phyloP scores from a whole-genome alignment of 805 yeast species.

The Ogataea saltuana region DNA sequence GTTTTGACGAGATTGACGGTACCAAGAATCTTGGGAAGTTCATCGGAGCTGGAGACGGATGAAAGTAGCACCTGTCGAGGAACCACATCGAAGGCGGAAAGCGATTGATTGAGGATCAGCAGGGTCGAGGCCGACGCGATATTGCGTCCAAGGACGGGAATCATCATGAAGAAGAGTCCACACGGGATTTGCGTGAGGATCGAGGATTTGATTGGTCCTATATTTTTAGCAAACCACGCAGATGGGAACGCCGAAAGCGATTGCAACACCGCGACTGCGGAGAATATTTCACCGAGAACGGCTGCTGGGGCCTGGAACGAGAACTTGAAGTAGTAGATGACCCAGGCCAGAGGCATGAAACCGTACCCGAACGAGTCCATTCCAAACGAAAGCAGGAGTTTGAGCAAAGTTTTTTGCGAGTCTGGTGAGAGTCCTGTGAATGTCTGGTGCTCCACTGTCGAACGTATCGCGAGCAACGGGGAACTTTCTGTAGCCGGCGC shows the following conservation, averaged over 20 bases:
- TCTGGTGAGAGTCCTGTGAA: constrained; percentile 42
- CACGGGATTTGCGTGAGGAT: constrained; percentile 77
- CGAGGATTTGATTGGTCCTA: constrained; percentile 82
- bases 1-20: constrained; percentile 85
- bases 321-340: constrained; percentile 73
- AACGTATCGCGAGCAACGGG: constrained; percentile 20
- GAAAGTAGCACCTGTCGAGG: constrained; percentile 84
- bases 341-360: constrained; percentile 87
- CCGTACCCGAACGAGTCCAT: constrained; percentile 87
- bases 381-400: constrained; percentile 65
- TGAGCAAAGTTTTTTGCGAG: constrained; percentile 45
- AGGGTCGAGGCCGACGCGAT: constrained; percentile 48
- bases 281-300: constrained; percentile 66
- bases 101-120: constrained; percentile 56
- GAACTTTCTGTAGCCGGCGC: constrained; percentile 15
- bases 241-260: constrained; percentile 77
- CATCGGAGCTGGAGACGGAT: constrained; percentile 58
- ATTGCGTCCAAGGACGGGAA: constrained; percentile 46
- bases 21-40: constrained; percentile 78
- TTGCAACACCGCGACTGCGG: constrained; percentile 59
- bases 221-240: constrained; percentile 58
- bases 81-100: constrained; percentile 86
- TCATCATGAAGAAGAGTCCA: constrained; percentile 56
- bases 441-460: constrained; percentile 28
- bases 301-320: constrained; percentile 55